These are phyloP conservation scores for Geranium rotundifolium DNA, from an alignment of 345 rosid species.

Conservation along the genomic window DNA sequence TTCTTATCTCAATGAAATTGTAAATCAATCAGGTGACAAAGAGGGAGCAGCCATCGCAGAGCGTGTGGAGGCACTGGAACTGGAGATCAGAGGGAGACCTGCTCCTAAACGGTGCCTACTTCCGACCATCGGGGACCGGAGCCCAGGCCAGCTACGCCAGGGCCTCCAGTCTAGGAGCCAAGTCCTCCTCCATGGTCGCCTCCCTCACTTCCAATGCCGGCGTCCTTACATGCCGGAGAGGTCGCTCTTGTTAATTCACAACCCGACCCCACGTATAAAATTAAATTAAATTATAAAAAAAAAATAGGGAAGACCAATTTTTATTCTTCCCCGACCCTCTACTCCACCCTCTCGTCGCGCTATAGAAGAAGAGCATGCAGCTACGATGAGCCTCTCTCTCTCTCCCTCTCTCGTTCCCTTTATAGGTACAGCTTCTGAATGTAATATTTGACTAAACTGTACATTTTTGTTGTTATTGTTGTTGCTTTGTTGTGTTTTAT, in stretches of 20 bases:
- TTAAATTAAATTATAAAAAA: not conserved
- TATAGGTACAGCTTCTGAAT: too few relatives aligned
- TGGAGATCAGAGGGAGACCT: conserved; percentile 47
- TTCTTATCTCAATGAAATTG: too few relatives aligned
- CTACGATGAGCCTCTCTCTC: too few relatives aligned
- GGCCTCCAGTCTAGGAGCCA: conserved; percentile 42
- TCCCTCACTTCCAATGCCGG: conserved; percentile 31
- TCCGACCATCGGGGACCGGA: conserved; percentile 37
- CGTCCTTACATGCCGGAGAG: conserved; percentile 28
- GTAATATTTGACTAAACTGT: too few relatives aligned
- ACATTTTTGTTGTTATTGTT: too few relatives aligned
- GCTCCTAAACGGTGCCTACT: conserved; percentile 36
- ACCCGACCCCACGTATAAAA: not conserved
- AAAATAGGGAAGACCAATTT: conserved; percentile 2
- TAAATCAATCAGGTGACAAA: too few relatives aligned
- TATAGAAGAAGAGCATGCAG: too few relatives aligned
- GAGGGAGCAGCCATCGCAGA: conserved; percentile 22
- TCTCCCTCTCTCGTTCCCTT: too few relatives aligned
- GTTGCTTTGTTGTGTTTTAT: not conserved
- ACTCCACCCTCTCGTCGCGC: too few relatives aligned
- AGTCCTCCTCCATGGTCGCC: conserved; percentile 29
- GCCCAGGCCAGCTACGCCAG: conserved; percentile 35
- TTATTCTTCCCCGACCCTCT: not conserved
- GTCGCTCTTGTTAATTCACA: conserved; percentile 6
- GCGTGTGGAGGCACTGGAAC: conserved; percentile 35